phyloP scores from a whole-genome alignment of 179 eudicot species.

The Heliamphora pulchella region DNA sequence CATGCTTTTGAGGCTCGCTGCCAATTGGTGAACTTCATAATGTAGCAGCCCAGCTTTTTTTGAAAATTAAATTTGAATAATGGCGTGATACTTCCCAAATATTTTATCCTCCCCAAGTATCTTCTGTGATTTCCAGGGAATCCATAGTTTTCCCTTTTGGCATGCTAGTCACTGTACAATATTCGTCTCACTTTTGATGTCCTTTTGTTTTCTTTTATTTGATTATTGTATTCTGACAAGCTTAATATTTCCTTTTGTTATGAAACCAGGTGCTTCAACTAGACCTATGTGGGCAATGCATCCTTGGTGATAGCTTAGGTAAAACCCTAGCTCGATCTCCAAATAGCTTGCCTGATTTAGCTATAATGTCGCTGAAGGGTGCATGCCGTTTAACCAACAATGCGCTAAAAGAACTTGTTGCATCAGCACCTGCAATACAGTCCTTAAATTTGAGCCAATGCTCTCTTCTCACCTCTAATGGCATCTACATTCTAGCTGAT shows the following conservation, averaged over 20 bases:
- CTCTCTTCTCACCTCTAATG: constrained; percentile 44
- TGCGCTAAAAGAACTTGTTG: constrained; percentile 41
- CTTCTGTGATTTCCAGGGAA: background rate
- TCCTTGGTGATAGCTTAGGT: constrained; percentile 35
- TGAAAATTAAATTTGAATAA: background rate
- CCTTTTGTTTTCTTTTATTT: background rate
- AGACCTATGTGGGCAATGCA: constrained; percentile 62
- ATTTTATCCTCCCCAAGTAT: background rate
- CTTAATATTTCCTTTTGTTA: constrained; percentile 12
- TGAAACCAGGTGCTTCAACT: constrained; percentile 59
- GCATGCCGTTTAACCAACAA: constrained; percentile 62
- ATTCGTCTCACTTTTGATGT: background rate
- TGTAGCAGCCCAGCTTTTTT: background rate
- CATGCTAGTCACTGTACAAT: background rate
- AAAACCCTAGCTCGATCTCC: constrained; percentile 21
- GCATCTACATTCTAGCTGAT: constrained; percentile 37
- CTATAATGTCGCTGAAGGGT: constrained; percentile 58
- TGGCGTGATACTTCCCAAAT: background rate
- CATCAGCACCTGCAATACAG: constrained; percentile 46
- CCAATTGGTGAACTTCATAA: too few species aligned
- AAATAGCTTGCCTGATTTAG: constrained; percentile 44
- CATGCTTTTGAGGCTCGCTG: too few species aligned
- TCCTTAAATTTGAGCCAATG: constrained; percentile 65
- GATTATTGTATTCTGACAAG: background rate
- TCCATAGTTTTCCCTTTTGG: background rate